Evolutionary conservation across 2,329 filamentous ascomycete genomes (phyloP).

Genomic region (Helotiales sp.): DNA sequence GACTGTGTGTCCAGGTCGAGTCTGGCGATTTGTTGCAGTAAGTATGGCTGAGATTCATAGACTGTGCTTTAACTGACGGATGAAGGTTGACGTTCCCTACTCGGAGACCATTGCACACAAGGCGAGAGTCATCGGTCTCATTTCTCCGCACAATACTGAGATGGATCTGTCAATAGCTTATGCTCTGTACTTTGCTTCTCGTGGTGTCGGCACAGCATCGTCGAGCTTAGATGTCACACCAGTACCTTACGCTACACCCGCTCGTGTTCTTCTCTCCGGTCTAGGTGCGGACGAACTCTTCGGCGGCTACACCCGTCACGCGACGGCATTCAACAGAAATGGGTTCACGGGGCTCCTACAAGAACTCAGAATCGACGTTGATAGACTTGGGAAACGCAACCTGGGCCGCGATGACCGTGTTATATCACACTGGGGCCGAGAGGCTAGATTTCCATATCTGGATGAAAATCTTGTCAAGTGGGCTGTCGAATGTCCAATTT

Average conservation of each 20-base stretch:
- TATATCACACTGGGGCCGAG: slow-evolving; percentile 86
- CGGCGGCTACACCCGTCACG: slow-evolving; percentile 87
- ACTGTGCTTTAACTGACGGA: neutral
- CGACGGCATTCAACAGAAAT: slow-evolving; percentile 70
- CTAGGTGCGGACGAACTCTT: slow-evolving; percentile 96
- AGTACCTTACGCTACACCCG: slow-evolving; percentile 65
- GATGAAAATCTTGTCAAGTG: slow-evolving; percentile 87
- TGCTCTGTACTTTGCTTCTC: slow-evolving; percentile 92
- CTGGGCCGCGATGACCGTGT: slow-evolving; percentile 91
- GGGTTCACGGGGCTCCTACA: slow-evolving; percentile 76
- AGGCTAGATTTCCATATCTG: slow-evolving; percentile 88
- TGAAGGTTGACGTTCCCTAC: slow-evolving; percentile 80
- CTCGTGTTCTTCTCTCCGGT: slow-evolving; percentile 86
- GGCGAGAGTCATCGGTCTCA: slow-evolving; percentile 72
- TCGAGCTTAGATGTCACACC: slow-evolving; percentile 22
- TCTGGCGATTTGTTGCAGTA: slow-evolving; percentile 83
- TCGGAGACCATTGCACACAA: slow-evolving; percentile 73
- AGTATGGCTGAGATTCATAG: slow-evolving; percentile 33
- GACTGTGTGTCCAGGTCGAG: slow-evolving; percentile 68
- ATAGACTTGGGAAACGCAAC: slow-evolving; percentile 88
- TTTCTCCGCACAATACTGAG: slow-evolving; percentile 93
- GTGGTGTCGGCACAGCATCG: slow-evolving; percentile 60
- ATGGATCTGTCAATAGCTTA: slow-evolving; percentile 97
- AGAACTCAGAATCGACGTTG: slow-evolving; percentile 85
- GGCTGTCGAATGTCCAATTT: slow-evolving; percentile 75